These are phyloP conservation scores for Cladorrhinum sp. DNA, from an alignment of 2,329 filamentous ascomycete species.

Conservation along the genomic window DNA sequence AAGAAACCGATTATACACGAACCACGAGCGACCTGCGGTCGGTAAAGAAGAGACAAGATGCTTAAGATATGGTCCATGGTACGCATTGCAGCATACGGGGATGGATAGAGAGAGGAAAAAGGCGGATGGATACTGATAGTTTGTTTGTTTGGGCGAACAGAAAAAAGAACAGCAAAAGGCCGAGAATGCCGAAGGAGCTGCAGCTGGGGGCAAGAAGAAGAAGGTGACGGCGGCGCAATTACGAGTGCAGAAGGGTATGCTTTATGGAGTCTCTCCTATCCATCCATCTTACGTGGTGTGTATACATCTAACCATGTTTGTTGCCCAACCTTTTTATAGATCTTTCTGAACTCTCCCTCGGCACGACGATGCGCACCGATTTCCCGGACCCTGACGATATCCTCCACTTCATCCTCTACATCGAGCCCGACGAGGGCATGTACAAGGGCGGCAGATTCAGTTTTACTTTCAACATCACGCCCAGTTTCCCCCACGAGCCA, in stretches of 20 bases:
- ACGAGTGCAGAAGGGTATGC: slow-evolving; percentile 87
- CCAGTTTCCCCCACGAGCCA: slow-evolving; percentile 94
- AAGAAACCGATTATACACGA: background rate
- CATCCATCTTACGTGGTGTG: slow-evolving; percentile 3
- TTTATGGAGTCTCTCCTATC: background rate
- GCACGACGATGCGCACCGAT: slow-evolving; percentile 74
- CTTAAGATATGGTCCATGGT: slow-evolving; percentile 99
- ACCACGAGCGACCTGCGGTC: background rate
- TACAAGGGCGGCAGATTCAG: slow-evolving; percentile 87
- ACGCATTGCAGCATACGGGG: slow-evolving; percentile 25
- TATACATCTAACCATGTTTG: background rate
- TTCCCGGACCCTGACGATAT: slow-evolving; percentile 84
- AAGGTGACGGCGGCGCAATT: slow-evolving; percentile 96
- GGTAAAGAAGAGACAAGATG: slow-evolving; percentile 59
- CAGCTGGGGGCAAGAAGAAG: slow-evolving; percentile 79
- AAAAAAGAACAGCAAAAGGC: slow-evolving; percentile 97
- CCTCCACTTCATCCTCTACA: slow-evolving; percentile 76
- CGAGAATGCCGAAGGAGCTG: slow-evolving; percentile 72
- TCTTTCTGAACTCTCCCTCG: slow-evolving; percentile 75
- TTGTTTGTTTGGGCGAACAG: slow-evolving; percentile 84
- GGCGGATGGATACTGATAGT: background rate
- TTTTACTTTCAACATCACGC: slow-evolving; percentile 89
- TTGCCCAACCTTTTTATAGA: slow-evolving; percentile 46
- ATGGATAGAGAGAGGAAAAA: slow-evolving; percentile 18
- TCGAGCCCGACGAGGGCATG: slow-evolving; percentile 80